Evolutionary conservation across 2,329 filamentous ascomycete species (phyloP).

Genomic region (Colletotrichum noveboracense): DNA sequence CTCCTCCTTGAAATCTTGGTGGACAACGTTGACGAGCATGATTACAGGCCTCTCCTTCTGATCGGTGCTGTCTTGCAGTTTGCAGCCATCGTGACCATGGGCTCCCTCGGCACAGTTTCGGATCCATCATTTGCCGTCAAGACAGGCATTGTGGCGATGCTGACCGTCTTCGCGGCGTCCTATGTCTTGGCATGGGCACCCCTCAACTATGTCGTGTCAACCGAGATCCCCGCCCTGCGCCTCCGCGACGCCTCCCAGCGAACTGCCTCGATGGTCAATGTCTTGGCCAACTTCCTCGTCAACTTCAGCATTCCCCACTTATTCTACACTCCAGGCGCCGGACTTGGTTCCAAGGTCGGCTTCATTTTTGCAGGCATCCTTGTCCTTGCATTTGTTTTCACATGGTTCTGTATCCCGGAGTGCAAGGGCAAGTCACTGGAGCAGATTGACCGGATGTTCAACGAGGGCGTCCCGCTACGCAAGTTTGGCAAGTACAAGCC

Average conservation of each 20-base stretch:
- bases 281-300: conserved; percentile 25
- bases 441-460: conserved; percentile 29
- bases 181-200: conserved; percentile 40
- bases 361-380: conserved; percentile 25
- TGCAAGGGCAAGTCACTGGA: conserved; percentile 28
- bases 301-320: conserved; percentile 25
- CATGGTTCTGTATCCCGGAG: conserved; percentile 25
- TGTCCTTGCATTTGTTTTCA: conserved; percentile 20
- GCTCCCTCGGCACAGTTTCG: conserved; percentile 18
- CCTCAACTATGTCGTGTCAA: conserved; percentile 37
- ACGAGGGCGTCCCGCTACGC: conserved; percentile 18
- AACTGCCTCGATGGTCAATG: conserved; percentile 23
- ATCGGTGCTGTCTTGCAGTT: conserved; percentile 3
- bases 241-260: conserved; percentile 13
- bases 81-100: conserved; percentile 19
- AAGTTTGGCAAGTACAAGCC: conserved; percentile 23
- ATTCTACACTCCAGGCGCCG: conserved; percentile 16
- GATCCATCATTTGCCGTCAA: conserved; percentile 23
- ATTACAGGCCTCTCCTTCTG: background rate
- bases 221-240: conserved; percentile 33
- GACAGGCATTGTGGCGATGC: conserved; percentile 36
- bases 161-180: conserved; percentile 35
- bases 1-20: background rate
- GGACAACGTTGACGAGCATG: background rate
- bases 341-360: conserved; percentile 20